Evolutionary conservation across 495 filamentous ascomycete genomes (phyloP), one percentile per base, ranked within the genome.

Genomic region (Cladorrhinum samala): DNA sequence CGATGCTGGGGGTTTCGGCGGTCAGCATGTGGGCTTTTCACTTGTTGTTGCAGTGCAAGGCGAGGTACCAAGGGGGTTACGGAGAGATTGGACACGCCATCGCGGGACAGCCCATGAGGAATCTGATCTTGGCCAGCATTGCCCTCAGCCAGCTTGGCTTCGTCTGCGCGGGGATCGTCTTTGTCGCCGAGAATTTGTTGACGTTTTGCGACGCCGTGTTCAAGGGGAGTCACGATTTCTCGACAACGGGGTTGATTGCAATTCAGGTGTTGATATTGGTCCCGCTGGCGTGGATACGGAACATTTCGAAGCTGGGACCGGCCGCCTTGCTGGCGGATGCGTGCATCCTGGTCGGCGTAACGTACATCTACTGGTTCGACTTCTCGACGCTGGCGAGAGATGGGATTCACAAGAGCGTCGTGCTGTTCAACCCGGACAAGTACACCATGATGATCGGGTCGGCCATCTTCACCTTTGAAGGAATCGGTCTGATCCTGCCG

Each of bases 401-500:
- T 64, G 0, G 53, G 68, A 64, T 78, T 21, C 76, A 75, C 53
- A 56, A 70, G 25, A 72, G 68, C 1, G 78, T 86, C 2, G 64
- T 72, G 17, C 64, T 82, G 4, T 86, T 86, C 71, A 86, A 85
- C 67, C 79, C 82, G 0, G 62, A 66, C 11, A 68, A 72, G 24
- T 86, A 81, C 61, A 84, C 83, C 0, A 69, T 86, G 14, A 84
- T 79, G 39, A 71, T 86, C 47, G 83, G 83, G 48, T 72, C 79
- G 2, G 75, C 80, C 2, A 84, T 86, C 64, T 86, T 85, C 64
- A 83, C 82, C 1, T 86, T 84, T 50, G 83, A 86, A 64, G 83
- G 83, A 18, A 85, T 86, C 23, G 83, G 83, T 3, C 72, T 86
- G 16, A 80, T 86, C 50, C 68, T 86, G 1, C 83, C 83, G 0